Evolutionary conservation across 129 eudicot species (phyloP).

Genomic region (Helianthus annuus): HanXRQr2.0-SUNRISE NC_035437.2:159194234-159194733

Average conservation of each 20-base stretch:
- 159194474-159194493: slow-evolving; percentile 35
- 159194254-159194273: slow-evolving; percentile 38
- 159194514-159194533: neutral
- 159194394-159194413: slow-evolving; percentile 9
- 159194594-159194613: slow-evolving; percentile 16
- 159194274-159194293: slow-evolving; percentile 39
- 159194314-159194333: slow-evolving; percentile 28
- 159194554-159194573: slow-evolving; percentile 46
- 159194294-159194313: slow-evolving; percentile 33
- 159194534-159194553: slow-evolving; percentile 33
- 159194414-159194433: slow-evolving; percentile 11
- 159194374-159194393: slow-evolving; percentile 38
- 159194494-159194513: slow-evolving; percentile 21
- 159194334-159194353: neutral
- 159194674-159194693: slow-evolving; percentile 56
- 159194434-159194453: slow-evolving; percentile 23
- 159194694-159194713: slow-evolving; percentile 38
- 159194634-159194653: slow-evolving; percentile 50
- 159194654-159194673: slow-evolving; percentile 38
- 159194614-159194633: slow-evolving; percentile 40
- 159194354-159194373: slow-evolving; percentile 37
- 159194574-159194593: slow-evolving; percentile 47
- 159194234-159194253: slow-evolving; percentile 53
- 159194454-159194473: slow-evolving; percentile 42
- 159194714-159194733: slow-evolving; percentile 17